Evolutionary conservation across 306 rosid genomes (phyloP).

Genomic region (Glycine soja): DNA sequence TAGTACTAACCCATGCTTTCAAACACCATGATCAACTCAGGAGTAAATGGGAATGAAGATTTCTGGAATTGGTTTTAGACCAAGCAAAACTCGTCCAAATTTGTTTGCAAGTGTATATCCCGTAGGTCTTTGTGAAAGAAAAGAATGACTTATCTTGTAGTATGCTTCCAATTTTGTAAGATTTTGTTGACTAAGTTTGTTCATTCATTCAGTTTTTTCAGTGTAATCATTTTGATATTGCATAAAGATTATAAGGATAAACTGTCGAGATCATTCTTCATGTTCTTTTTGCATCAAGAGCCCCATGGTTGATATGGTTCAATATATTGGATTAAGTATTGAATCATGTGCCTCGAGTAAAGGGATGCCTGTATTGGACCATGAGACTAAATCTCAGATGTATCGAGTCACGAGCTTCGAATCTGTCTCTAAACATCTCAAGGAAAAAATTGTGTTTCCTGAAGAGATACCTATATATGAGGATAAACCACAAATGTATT

Average conservation of each 20-base stretch:
- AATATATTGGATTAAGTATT: too few relatives aligned
- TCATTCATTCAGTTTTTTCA: constrained; percentile 24
- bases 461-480: too few relatives aligned
- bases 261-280: neutral
- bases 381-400: too few relatives aligned
- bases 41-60: constrained; percentile 68
- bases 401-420: too few relatives aligned
- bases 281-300: too few relatives aligned
- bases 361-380: too few relatives aligned
- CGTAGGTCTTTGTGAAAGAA: neutral
- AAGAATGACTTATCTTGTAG: neutral
- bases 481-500: too few relatives aligned
- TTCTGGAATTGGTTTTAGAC: neutral
- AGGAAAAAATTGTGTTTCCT: too few relatives aligned
- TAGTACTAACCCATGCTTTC: constrained; percentile 54
- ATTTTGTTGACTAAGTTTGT: constrained; percentile 22
- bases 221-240: constrained; percentile 18
- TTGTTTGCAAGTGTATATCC: constrained; percentile 5
- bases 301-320: too few relatives aligned
- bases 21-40: constrained; percentile 56
- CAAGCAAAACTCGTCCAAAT: neutral
- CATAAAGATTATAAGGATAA: constrained; percentile 12
- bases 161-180: constrained; percentile 40
- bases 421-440: too few relatives aligned
- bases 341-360: too few relatives aligned